phyloP scores from a whole-genome alignment of 768 basidiomycete species.

The Tulasnella sp. region DNA sequence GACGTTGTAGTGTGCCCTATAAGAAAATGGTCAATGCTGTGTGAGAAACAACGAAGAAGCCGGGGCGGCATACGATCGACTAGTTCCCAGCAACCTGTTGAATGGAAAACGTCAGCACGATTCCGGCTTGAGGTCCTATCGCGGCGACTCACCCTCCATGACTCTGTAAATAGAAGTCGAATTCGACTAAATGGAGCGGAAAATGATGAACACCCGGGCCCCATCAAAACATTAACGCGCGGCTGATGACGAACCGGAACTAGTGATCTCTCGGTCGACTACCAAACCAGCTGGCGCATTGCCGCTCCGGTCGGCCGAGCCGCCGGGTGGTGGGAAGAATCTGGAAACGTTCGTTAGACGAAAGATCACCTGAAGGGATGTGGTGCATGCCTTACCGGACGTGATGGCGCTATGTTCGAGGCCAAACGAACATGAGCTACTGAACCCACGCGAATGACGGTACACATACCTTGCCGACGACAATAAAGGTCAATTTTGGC shows the following conservation, averaged over 20 bases:
- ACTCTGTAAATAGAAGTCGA: conserved; percentile 74
- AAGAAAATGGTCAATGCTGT: neutral
- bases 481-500: conserved; percentile 63
- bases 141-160: conserved; percentile 51
- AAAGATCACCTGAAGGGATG: neutral
- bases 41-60: neutral
- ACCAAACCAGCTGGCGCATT: conserved; percentile 78
- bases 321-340: conserved; percentile 49
- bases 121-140: neutral
- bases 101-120: neutral
- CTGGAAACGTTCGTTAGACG: neutral
- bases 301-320: conserved; percentile 59
- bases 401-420: conserved; percentile 48
- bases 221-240: neutral
- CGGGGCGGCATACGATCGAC: conserved; percentile 7
- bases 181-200: conserved; percentile 44
- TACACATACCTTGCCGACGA: conserved; percentile 60
- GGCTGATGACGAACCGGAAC: conserved; percentile 40
- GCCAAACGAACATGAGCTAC: neutral
- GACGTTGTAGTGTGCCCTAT: conserved; percentile 18
- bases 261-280: conserved; percentile 46
- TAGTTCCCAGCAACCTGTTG: conserved; percentile 12
- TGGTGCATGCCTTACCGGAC: conserved; percentile 39
- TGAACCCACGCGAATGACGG: neutral
- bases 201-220: neutral